Conservation (phyloP, 2,329 filamentous ascomycete genomes). For the Neocucurbitaria cava region DNA sequence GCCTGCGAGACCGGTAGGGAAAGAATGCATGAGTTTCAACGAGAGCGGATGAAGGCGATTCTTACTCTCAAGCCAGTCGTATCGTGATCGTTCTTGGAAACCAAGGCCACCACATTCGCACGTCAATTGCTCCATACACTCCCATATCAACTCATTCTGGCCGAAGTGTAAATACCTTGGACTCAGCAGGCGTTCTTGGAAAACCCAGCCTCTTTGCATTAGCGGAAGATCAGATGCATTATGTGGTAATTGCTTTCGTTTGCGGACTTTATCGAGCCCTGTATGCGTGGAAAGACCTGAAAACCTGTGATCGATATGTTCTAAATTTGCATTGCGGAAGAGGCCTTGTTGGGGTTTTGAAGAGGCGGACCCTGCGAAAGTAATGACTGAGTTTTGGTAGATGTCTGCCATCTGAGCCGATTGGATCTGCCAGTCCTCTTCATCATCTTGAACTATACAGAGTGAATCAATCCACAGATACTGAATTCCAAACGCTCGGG, state of each 20-base stretch:
- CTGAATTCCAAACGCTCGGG: not conserved
- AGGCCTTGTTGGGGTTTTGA: conserved; percentile 4
- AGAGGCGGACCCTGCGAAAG: conserved; percentile 11
- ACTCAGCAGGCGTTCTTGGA: conserved; percentile 21
- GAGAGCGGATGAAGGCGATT: not conserved
- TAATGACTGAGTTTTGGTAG: conserved; percentile 8
- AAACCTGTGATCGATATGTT: conserved; percentile 1
- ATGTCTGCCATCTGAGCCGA: conserved; percentile 12
- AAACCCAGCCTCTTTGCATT: conserved; percentile 13
- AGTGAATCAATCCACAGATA: conserved; percentile 13
- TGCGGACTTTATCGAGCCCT: conserved; percentile 1
- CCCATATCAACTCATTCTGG: conserved; percentile 16
- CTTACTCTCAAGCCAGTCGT: not conserved
- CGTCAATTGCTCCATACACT: conserved; percentile 10
- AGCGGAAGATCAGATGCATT: not conserved
- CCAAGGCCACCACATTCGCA: conserved; percentile 5
- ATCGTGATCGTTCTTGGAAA: not conserved
- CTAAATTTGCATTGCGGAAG: not conserved
- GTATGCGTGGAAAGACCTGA: not conserved
- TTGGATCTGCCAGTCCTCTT: conserved; percentile 10
- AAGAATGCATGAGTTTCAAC: not conserved
- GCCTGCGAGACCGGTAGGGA: not conserved
- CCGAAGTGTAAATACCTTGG: conserved; percentile 18
- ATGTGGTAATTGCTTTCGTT: not conserved
- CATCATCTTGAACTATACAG: conserved; percentile 10